Percentiles rank a stretch among this genome's conserved stretches.
Evolutionary conservation across 305 asterid species (phyloP).

Genomic region (Fraxinus greggii): DNA sequence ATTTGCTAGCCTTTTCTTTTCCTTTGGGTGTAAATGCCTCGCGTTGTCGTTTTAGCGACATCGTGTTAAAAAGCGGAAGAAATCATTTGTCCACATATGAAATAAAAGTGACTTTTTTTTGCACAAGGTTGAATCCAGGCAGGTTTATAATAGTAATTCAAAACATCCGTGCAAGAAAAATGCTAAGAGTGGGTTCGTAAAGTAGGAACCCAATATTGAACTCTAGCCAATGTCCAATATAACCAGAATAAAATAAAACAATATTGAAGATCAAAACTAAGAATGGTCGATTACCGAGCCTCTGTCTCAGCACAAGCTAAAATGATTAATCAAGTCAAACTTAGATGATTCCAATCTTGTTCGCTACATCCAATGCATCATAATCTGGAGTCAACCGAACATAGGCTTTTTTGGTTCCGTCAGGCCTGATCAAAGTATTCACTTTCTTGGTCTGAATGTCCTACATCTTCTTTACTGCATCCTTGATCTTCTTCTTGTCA

Average conservation of each 20-base stretch:
- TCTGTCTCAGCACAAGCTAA: background rate
- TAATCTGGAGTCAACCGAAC: background rate
- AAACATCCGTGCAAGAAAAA: background rate
- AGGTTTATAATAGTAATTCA: background rate
- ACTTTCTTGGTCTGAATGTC: constrained; percentile 77
- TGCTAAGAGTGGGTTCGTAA: background rate
- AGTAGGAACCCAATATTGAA: background rate
- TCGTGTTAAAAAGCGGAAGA: too few species aligned
- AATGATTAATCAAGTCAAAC: background rate
- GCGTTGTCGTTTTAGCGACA: too few species aligned
- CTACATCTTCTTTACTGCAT: constrained; percentile 75
- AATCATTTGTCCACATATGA: too few species aligned
- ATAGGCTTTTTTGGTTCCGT: background rate
- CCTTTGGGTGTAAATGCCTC: too few species aligned
- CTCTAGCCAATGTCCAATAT: background rate
- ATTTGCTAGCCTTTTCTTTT: too few species aligned
- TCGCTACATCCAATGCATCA: background rate
- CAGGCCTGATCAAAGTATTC: constrained; percentile 53
- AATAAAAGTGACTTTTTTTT: too few species aligned
- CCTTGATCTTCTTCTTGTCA: constrained; percentile 67
- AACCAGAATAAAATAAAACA: background rate
- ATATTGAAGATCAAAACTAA: background rate
- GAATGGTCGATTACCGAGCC: background rate
- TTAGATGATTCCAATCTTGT: background rate
- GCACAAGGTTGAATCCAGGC: background rate